Evolutionary conservation across 805 yeast species (phyloP).

Genomic region (Zygotorulaspora sp.): DNA sequence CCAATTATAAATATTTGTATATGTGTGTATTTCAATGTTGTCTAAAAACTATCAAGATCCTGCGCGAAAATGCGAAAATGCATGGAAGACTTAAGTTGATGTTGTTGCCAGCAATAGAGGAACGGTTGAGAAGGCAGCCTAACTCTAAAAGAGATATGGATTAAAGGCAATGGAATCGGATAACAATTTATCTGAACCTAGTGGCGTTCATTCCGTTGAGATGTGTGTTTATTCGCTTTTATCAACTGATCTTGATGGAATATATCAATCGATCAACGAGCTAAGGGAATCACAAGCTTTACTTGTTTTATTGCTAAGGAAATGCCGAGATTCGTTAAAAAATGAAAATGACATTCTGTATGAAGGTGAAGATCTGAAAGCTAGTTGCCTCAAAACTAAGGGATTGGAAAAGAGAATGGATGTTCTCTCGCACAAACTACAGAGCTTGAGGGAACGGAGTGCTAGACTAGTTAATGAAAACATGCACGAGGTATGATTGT

Average conservation of each 20-base stretch:
- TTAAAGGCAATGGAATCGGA: slow-evolving; percentile 5
- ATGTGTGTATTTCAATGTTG: too few species aligned
- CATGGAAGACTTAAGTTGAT: too few species aligned
- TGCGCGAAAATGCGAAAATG: too few species aligned
- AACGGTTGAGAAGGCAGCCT: too few species aligned
- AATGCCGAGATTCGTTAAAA: slow-evolving; percentile 22
- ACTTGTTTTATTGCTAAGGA: slow-evolving; percentile 25
- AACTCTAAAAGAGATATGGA: too few species aligned
- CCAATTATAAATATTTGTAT: background rate
- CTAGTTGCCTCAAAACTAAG: slow-evolving; percentile 10
- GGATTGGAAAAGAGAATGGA: slow-evolving; percentile 16
- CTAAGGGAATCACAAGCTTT: slow-evolving; percentile 33
- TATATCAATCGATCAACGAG: slow-evolving; percentile 31
- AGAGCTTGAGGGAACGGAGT: slow-evolving; percentile 7
- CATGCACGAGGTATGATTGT: background rate
- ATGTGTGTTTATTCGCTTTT: slow-evolving; percentile 30
- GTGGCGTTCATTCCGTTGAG: slow-evolving; percentile 31
- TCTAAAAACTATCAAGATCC: too few species aligned
- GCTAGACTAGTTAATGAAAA: slow-evolving; percentile 9
- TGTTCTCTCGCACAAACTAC: slow-evolving; percentile 12
- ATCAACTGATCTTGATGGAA: slow-evolving; percentile 31
- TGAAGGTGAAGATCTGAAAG: slow-evolving; percentile 12
- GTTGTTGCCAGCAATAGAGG: too few species aligned
- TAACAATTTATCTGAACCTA: slow-evolving; percentile 1
- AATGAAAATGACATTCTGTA: slow-evolving; percentile 21